Base-by-base conservation (phyloP, 257 asterid genomes). In the Asclepias syriaca region DNA sequence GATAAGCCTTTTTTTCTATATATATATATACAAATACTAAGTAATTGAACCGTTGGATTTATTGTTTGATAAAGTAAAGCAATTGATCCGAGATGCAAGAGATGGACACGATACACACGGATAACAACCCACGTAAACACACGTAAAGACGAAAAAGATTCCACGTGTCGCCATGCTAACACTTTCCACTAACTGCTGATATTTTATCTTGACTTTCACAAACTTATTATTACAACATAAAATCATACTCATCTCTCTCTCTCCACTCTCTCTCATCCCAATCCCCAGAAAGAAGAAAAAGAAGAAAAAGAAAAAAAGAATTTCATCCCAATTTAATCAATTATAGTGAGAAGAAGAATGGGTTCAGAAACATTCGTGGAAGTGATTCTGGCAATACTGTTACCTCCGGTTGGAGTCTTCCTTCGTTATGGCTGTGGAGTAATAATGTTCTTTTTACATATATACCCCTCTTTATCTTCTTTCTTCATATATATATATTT, bases 381-480 rank as follows among this genome's bases (percentile, higher is more conserved):
- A n/a, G n/a, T n/a, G n/a, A 13, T 93, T 59, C 82, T 93, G 79
- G 97, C 96, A 56, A 90, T 93, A n/a, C 73, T 93, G 8, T 9
- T 93, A 74, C 98, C 98, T 9, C 98, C 98, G 29, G 85, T 89
- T 65, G 98, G 97, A 6, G 98, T 93, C 75, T 93, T 93, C 82
- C 92, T 90, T 66, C 91, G 97, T 81, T 93, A 86, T 70, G 98
- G 98, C 64, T 87, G 91, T 60, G 97, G 98, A 11, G 98, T n/a
- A n/a, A n/a, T 93, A 90, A 77, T 34, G 14, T 16, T n/a, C n/a
- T n/a, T 27, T 39, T 5, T 12, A 18, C 10, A 8, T 59, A 22
- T 24, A 59, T 59, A 22, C 27, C 15, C 18, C n/a, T 8, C 3
- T 8, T 39, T 2, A 13, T 19, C 43, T 72, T 15, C 24, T 27